These are phyloP conservation scores for Picea abies DNA, from an alignment of 83 land plant species.

Conservation along the genomic window DNA sequence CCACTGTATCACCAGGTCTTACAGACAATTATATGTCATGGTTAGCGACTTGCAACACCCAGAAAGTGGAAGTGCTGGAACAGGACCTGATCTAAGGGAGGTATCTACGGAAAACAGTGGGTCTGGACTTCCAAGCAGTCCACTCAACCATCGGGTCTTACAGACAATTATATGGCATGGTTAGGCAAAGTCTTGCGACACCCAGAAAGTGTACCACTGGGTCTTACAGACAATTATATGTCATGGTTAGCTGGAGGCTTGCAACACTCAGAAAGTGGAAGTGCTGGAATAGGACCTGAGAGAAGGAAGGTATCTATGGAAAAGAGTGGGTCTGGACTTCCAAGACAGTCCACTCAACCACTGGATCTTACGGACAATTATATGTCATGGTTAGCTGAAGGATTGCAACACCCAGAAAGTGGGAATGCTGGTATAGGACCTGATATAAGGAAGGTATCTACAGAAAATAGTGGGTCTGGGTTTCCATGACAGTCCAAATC, in stretches of 20 bases:
- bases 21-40: neutral
- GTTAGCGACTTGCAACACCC: neutral
- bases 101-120: neutral
- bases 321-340: neutral
- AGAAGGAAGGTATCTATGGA: neutral
- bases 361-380: neutral
- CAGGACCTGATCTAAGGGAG: neutral
- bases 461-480: neutral
- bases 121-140: constrained; percentile 12
- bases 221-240: neutral
- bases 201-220: neutral
- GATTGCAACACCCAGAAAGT: neutral
- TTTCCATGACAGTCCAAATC: neutral
- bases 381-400: neutral
- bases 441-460: neutral
- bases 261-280: neutral
- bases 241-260: neutral
- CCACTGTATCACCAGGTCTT: neutral
- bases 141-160: neutral
- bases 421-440: neutral
- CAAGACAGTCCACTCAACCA: neutral
- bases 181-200: constrained; percentile 2
- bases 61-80: neutral
- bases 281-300: constrained; percentile 1
- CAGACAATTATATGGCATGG: neutral